Base-by-base conservation (phyloP, 495 filamentous ascomycete species). In the Neurospora tetrasperma region DNA sequence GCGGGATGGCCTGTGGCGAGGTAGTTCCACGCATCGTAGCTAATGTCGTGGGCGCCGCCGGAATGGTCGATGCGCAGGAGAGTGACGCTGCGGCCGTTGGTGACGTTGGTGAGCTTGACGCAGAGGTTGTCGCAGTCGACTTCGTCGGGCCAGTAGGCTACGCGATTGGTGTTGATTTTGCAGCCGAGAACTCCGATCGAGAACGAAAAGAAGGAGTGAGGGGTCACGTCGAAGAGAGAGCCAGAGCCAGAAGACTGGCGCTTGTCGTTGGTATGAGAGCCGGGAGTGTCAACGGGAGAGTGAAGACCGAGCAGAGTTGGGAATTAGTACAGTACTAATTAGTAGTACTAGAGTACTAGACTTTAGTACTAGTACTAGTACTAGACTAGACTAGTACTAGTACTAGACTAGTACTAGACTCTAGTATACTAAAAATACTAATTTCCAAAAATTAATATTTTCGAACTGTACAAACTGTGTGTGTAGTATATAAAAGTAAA, bases 1-100 rank as follows among this genome's bases (percentile, higher is more conserved):
- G 81, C 81, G 16, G 79, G 77, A 5, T 76, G 69, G 11, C 81
- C 81, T 0, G 80, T 82, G 43, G 75, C 73, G 2, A 83, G 80
- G 39, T 80, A 80, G 69, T 83, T 82, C 81, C 81, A 83, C 12
- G 81, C 80, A 39, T 83, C 81, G 69, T 81, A 83, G 40, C 74
- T 76, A 48, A 83, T 74, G 40, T 83, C 81, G 73, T 82, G 73
- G 11, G 81, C 81, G 46, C 81, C 81, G 35, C 78, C 71, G 10
- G 79, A 82, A 40, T 78, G 76, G 75, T 83, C 81, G 43, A 83
- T 72, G 43, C 79, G 78, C 5, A 83, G 77, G 4, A 83, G 74
- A 14, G 79, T 73, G 54, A 83, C 75, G 0, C 75, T 70, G 16
- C 81, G 80, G 18, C 68, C 79, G 12, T 23, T 4, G 11, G 48